Evolutionary conservation across 164 flowering plant genomes (phyloP), one percentile per base, ranked within the genome.

Genomic region (Stephania japonica): DNA sequence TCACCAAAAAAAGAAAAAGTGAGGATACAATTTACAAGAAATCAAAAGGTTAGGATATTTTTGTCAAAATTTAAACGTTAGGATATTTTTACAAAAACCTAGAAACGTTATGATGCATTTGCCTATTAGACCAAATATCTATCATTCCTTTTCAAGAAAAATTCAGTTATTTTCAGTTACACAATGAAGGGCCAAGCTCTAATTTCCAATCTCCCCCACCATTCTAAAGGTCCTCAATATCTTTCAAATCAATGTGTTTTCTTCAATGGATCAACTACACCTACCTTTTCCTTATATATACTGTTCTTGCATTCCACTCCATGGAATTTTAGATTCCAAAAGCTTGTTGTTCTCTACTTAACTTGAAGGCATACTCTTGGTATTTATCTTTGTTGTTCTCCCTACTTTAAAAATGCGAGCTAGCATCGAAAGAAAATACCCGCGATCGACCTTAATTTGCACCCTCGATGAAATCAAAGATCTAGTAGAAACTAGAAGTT

Each of bases 261-360:
- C 8, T 70, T 18, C 61, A 50, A 50, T 70, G 14, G 53, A 25
- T 24, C 32, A 25, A 23, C 23, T 70, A 21, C 32, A 12, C 61
- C 19, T 25, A 68, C 68, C 66, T 73, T 50, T 56, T 11, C 53
- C 7, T 47, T 41, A 66, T 56, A 80, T 80, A 67, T 75, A 19
- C 76, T 49, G 73, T 77, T 43, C 82, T 79, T 78, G 42, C 73
- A 11, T 72, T 73, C 71, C 66, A 78, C 83, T 80, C 77, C 69
- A 72, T 59, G 21, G 38, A 2, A 32, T 32, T 32, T 32, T 32
- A 5, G 13, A 41, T 68, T 19, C 18, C 38, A 47, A 67, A n/a
- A n/a, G n/a, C n/a, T n/a, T n/a, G n/a, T n/a, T n/a, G n/a, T n/a
- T n/a, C n/a, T n/a, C n/a, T n/a, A 63, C 9, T 49, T 11, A 27